Evolutionary conservation across 345 rosid genomes (phyloP), one percentile per base, ranked within the genome.

Genomic region (Cardamine resedifolia): DNA sequence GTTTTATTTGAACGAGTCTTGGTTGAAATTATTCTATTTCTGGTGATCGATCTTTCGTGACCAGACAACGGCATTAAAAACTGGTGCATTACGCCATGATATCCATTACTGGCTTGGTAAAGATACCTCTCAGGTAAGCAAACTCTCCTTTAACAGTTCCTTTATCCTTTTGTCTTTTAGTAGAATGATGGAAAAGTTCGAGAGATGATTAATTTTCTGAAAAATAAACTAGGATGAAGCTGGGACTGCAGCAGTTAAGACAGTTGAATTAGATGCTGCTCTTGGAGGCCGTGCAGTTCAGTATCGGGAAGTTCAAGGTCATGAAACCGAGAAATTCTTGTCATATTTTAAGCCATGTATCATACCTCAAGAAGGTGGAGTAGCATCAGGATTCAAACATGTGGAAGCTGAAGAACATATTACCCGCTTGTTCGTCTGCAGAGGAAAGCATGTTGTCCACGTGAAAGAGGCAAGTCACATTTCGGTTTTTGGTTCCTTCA

Each of bases 221-320:
- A 1, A 5, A 12, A 36, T 21, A 52, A 44, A 60, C 67, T 81
- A 94, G 99, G 98, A 95, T 73, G 98, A 95, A 84, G 90, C 97
- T 36, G 98, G 99, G 67, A 80, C 86, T 53, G 98, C 99, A 65
- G 96, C 96, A 60, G 81, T 88, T 75, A 95, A 95, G 82, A 95
- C 98, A 41, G 94, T 95, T 77, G 99, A 95, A 80, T 79, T 95
- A 48, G 99, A 95, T 87, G 99, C 99, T 52, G 94, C 96, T 63
- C 97, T 95, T 51, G 99, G 99, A 77, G 99, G 99, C 34, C 98
- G 96, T 77, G 99, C 98, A 30, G 98, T 95, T 60, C 99, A 95
- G 75, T 95, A 92, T 79, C 91, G 99, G 77, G 99, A 95, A 87
- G 87, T 83, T 49, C 99, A 95, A 80, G 94, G 97, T 48, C 88